A percentile compares a stretch with the other conserved stretches of the same genome.
Conservation (phyloP, 1,284 basidiomycete genomes). For the Trametes polyzona region DNA sequence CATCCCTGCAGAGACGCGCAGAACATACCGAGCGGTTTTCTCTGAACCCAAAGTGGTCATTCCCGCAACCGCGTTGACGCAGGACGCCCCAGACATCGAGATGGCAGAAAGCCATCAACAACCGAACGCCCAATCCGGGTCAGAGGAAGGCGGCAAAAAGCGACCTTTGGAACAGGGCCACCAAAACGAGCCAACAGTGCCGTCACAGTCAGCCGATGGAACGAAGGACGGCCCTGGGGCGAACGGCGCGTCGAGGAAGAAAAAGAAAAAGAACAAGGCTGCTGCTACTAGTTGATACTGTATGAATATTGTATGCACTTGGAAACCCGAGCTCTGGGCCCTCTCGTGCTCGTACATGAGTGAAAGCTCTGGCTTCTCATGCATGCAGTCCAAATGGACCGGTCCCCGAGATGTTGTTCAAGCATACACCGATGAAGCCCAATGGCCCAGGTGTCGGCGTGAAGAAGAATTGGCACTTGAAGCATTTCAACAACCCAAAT, state of each 20-base stretch:
- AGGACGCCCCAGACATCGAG: neutral
- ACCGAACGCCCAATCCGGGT: neutral
- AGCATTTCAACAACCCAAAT: too few relatives aligned
- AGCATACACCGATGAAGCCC: too few relatives aligned
- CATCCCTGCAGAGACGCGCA: constrained; percentile 48
- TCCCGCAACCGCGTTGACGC: constrained; percentile 34
- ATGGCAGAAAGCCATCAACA: neutral
- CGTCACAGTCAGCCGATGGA: neutral
- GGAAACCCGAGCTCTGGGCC: too few relatives aligned
- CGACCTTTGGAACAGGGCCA: constrained; percentile 19
- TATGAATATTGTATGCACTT: neutral
- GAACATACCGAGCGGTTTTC: constrained; percentile 70
- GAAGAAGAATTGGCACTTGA: too few relatives aligned
- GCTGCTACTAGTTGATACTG: neutral
- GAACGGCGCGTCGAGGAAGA: constrained; percentile 24
- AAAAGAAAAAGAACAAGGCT: constrained; percentile 26
- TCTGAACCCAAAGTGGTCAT: constrained; percentile 71
- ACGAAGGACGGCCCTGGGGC: neutral
- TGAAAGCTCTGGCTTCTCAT: too few relatives aligned
- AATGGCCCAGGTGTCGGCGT: too few relatives aligned
- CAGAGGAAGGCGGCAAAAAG: constrained; percentile 21
- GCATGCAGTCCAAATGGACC: too few relatives aligned
- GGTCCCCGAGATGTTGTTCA: too few relatives aligned
- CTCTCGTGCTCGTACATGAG: too few relatives aligned
- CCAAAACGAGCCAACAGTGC: neutral